phyloP scores from a whole-genome alignment of 1,284 basidiomycete species.

The Irpex sp. region DNA sequence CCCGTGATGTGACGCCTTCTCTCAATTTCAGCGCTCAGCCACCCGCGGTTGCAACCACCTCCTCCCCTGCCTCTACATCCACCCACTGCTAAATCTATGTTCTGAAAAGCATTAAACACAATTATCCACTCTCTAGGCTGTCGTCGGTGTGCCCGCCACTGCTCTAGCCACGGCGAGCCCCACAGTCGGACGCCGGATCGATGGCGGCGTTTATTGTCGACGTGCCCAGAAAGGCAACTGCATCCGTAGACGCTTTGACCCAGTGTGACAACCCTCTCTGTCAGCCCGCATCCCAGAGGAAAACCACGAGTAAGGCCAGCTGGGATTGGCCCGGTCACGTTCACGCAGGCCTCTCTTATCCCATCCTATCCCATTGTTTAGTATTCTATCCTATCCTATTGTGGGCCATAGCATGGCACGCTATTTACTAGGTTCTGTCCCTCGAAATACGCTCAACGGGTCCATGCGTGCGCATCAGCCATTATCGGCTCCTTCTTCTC shows the following conservation, averaged over 20 bases:
- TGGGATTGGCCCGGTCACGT: too few relatives aligned
- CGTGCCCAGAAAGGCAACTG: constrained; percentile 8
- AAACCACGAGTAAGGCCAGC: neutral
- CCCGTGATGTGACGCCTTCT: neutral
- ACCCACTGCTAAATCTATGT: neutral
- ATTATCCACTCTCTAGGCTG: neutral
- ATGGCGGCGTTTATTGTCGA: constrained; percentile 13
- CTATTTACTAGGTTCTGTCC: neutral
- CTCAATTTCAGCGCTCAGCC: constrained; percentile 1
- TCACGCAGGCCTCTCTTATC: neutral
- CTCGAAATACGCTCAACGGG: neutral
- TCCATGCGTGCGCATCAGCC: neutral
- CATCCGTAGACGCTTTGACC: neutral
- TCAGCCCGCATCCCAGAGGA: neutral
- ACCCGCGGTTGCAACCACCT: neutral
- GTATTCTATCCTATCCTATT: too few relatives aligned
- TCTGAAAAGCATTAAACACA: neutral
- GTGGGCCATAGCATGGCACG: too few relatives aligned
- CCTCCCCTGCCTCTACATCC: neutral
- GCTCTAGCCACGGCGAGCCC: neutral
- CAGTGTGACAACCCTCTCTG: neutral
- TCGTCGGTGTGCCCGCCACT: neutral
- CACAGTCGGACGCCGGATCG: constrained; percentile 14
- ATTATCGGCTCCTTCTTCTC: neutral
- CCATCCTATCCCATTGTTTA: too few relatives aligned